phyloP scores from a whole-genome alignment of 192 early-diverging fungal genomes.

The Glomus cerebriforme region DNA sequence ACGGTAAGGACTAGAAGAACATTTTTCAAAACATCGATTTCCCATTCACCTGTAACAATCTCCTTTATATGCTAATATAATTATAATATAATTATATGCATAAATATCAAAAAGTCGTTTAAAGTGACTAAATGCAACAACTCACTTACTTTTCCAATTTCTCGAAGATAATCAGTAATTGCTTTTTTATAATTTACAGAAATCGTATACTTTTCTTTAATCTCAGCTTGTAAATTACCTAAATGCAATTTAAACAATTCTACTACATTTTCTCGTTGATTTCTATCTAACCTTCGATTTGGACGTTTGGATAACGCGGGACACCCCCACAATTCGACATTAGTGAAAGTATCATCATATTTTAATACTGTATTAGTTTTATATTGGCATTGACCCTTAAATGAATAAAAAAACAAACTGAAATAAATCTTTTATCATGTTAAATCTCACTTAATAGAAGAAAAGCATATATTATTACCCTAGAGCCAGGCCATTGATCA shows the following conservation, averaged over 20 bases:
- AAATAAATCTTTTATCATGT: neutral
- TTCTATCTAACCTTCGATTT: neutral
- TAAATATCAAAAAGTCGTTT: too few species aligned
- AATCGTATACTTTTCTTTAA: neutral
- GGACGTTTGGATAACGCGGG: neutral
- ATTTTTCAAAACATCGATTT: neutral
- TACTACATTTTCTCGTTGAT: neutral
- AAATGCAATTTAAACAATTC: conserved; percentile 21
- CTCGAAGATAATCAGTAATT: conserved; percentile 3
- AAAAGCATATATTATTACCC: neutral
- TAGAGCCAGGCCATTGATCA: neutral
- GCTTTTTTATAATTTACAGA: neutral
- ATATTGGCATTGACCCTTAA: neutral
- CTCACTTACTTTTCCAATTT: neutral
- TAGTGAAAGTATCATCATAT: neutral
- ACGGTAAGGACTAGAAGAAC: neutral
- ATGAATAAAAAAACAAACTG: neutral
- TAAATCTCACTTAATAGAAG: neutral
- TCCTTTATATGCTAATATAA: neutral
- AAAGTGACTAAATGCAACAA: neutral
- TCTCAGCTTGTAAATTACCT: conserved; percentile 18
- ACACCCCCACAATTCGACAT: neutral
- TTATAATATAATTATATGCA: too few species aligned
- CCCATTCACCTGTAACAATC: neutral
- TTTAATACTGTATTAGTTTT: neutral